These are phyloP conservation scores for Hypoxylon lienhwacheense DNA, from an alignment of 495 filamentous ascomycete genomes.

Conservation along the genomic window DNA sequence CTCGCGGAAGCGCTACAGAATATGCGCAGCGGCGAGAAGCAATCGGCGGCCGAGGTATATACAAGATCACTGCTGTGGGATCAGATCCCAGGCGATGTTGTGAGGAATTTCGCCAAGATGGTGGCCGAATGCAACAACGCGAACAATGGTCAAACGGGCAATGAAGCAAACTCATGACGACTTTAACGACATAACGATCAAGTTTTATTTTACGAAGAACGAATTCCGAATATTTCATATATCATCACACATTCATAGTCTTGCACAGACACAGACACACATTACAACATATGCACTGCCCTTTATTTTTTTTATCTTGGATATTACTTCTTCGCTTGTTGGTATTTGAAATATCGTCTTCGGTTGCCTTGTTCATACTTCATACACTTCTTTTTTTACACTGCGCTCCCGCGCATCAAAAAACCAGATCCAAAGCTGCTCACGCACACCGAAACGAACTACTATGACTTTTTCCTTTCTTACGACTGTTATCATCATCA, in stretches of 20 bases:
- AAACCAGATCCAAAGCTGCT: slow-evolving; percentile 31
- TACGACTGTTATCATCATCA: background rate
- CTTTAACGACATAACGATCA: slow-evolving; percentile 11
- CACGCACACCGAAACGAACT: slow-evolving; percentile 38
- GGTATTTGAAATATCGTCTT: slow-evolving; percentile 27
- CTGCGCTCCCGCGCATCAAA: slow-evolving; percentile 27
- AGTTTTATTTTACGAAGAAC: slow-evolving; percentile 32
- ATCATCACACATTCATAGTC: background rate
- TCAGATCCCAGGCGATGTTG: slow-evolving; percentile 86
- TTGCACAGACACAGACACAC: background rate
- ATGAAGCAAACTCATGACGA: slow-evolving; percentile 45
- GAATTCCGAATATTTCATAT: slow-evolving; percentile 9
- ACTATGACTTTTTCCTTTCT: slow-evolving; percentile 10
- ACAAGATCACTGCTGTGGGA: slow-evolving; percentile 93
- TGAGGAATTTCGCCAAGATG: slow-evolving; percentile 89
- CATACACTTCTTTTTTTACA: slow-evolving; percentile 29
- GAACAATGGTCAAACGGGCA: slow-evolving; percentile 34
- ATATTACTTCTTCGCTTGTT: slow-evolving; percentile 32
- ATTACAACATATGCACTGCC: background rate
- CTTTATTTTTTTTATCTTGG: slow-evolving; percentile 12
- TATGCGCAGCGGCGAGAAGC: slow-evolving; percentile 69
- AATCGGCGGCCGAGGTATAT: slow-evolving; percentile 81
- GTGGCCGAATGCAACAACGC: slow-evolving; percentile 61
- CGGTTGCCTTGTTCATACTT: slow-evolving; percentile 33
- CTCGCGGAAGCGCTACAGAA: slow-evolving; percentile 81